Evolutionary conservation across 257 asterid species (phyloP).

Genomic region (Plantago elongata): DNA sequence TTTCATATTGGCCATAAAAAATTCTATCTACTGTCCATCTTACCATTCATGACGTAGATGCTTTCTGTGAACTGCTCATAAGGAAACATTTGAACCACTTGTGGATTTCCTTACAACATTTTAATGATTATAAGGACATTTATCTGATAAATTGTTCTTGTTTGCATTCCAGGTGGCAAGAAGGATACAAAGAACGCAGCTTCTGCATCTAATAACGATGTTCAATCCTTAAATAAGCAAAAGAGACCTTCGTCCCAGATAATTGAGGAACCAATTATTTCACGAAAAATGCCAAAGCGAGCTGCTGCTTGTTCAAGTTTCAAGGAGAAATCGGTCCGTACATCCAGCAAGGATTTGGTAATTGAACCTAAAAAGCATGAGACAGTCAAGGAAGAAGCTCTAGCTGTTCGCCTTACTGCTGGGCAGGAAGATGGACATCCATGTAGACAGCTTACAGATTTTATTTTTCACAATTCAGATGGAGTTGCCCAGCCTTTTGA

Average conservation of each 20-base stretch:
- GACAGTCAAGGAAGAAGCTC: constrained; percentile 59
- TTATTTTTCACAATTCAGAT: constrained; percentile 53
- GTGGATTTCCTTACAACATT: constrained; percentile 4
- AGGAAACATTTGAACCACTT: neutral
- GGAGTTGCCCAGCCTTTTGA: constrained; percentile 76
- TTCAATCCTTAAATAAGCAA: constrained; percentile 30
- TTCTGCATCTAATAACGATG: constrained; percentile 33
- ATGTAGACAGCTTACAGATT: constrained; percentile 68
- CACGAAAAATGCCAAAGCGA: constrained; percentile 76
- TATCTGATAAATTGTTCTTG: constrained; percentile 18
- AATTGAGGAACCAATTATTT: constrained; percentile 33
- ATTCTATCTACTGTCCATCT: neutral
- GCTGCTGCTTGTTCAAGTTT: constrained; percentile 78
- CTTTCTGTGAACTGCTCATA: neutral
- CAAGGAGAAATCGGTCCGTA: constrained; percentile 54
- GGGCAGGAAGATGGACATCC: constrained; percentile 67
- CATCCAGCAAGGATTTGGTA: constrained; percentile 40
- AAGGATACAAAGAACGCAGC: constrained; percentile 27
- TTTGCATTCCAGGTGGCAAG: constrained; percentile 30
- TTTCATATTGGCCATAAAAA: neutral
- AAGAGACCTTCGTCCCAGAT: constrained; percentile 44
- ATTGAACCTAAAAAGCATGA: constrained; percentile 54
- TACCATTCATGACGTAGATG: neutral
- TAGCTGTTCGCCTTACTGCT: constrained; percentile 73
- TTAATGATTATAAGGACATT: constrained; percentile 3